Conservation (phyloP, 495 filamentous ascomycete species). For the Elaphomyces granulatus region DNA sequence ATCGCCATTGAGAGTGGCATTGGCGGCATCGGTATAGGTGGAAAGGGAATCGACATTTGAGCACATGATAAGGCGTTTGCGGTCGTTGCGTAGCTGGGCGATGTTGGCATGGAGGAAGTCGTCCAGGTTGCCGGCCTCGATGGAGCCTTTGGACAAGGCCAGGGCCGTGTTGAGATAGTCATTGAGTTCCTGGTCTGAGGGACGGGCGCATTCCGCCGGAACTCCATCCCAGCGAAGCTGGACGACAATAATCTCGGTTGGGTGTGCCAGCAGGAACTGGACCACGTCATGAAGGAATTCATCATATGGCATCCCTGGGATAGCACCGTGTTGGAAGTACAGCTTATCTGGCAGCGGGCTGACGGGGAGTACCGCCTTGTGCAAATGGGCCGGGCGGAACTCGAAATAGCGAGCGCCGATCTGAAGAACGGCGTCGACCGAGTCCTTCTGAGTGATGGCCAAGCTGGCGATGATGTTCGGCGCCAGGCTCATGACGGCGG, state of each 20-base stretch:
- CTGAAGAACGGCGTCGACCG: conserved; percentile 27
- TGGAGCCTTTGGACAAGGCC: conserved; percentile 6
- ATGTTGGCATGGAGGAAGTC: conserved; percentile 19
- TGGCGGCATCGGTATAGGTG: conserved; percentile 38
- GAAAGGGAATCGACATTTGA: conserved; percentile 29
- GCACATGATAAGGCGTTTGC: conserved; percentile 34
- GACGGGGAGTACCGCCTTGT: too few relatives aligned
- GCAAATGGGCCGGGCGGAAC: conserved; percentile 37
- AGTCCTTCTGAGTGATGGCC: conserved; percentile 42
- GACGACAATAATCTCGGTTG: conserved; percentile 35
- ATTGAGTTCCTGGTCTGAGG: conserved; percentile 27
- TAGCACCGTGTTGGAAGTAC: conserved; percentile 40
- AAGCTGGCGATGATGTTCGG: conserved; percentile 36
- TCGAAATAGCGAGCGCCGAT: conserved; percentile 42
- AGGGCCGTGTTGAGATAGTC: conserved; percentile 27
- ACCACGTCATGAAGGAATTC: conserved; percentile 32
- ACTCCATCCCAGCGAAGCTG: conserved; percentile 41
- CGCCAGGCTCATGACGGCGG: conserved; percentile 25
- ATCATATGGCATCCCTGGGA: conserved; percentile 39
- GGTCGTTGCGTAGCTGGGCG: conserved; percentile 22
- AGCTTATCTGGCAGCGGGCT: conserved; percentile 27
- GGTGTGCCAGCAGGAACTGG: conserved; percentile 27
- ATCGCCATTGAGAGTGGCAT: conserved; percentile 34
- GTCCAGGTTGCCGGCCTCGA: conserved; percentile 3
- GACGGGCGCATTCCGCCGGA: conserved; percentile 28